Base-by-base conservation (phyloP, 2,329 filamentous ascomycete species). In the Dactylellina cionopaga region DNA sequence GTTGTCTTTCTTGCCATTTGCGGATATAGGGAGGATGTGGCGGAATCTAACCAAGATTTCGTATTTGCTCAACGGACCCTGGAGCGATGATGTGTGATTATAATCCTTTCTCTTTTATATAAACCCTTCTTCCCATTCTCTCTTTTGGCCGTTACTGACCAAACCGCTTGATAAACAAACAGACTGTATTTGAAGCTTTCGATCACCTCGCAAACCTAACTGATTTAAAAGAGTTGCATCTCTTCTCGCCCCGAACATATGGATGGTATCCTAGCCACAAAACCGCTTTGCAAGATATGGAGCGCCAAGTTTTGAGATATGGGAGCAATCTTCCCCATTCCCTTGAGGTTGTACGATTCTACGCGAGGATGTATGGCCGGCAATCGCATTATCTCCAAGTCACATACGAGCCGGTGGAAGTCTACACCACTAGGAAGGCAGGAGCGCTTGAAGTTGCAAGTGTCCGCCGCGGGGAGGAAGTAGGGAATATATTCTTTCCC, bases 21-120 rank as follows among this genome's bases (percentile, higher is more conserved):
- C 52, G n/a, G 52, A 58, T 31, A 19, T 58, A 6, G 52, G 52
- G 11, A 44, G 19, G 7, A 43, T 58, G 39, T 43, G 52, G 39
- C 52, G 35, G 5, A 44, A 31, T n/a, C 5, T 58, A 11, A 25
- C 27, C 10, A 58, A 29, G 25, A 13, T 58, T 5, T 35, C 11
- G 13, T 58, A 44, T 58, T 7, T 43, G 22, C 7, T 44, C n/a
- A 44, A 43, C 22, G 15, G 19, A 10, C 2, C 35, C 11, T 44
- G 52, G 52, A 17, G 17, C 31, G 33, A 41, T 44, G 37, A 58
- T 17, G 52, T 58, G 22, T 31, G 52, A 9, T 15, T 13, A 10
- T 11, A 11, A 15, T 27, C 31, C 27, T 31, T 19, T 7, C 9
- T 19, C n/a, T 5, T 15, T 51, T n/a, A n/a, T n/a, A n/a, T n/a